These are phyloP conservation scores for Verticillium alfalfae DNA, from an alignment of 2,329 filamentous ascomycete genomes.

Conservation along the genomic window DNA sequence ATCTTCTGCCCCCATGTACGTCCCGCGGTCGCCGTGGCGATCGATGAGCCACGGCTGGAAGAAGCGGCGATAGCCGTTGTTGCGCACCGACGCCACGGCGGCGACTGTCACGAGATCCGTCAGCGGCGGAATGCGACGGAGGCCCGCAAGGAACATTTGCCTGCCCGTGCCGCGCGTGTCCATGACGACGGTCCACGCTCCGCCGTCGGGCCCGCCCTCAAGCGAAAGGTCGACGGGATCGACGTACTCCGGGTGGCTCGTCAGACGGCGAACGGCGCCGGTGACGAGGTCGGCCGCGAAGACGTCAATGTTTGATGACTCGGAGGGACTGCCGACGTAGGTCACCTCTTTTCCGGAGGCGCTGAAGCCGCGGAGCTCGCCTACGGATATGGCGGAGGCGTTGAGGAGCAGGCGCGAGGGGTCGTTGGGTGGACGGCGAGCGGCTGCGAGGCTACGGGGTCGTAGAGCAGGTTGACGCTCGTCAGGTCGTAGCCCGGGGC, in stretches of 20 bases:
- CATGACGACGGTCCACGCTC: slow-evolving; percentile 29
- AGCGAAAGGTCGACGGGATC: slow-evolving; percentile 31
- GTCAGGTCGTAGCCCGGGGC: slow-evolving; percentile 26
- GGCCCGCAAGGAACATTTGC: slow-evolving; percentile 26
- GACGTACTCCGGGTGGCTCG: slow-evolving; percentile 30
- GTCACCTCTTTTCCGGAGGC: slow-evolving; percentile 28
- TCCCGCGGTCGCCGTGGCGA: slow-evolving; percentile 29
- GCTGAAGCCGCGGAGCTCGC: slow-evolving; percentile 34
- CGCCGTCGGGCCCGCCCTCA: slow-evolving; percentile 25
- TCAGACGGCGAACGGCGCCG: slow-evolving; percentile 28
- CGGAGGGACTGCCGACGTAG: slow-evolving; percentile 26
- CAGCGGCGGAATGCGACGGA: slow-evolving; percentile 30
- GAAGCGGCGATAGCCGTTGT: slow-evolving; percentile 33
- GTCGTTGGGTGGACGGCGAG: slow-evolving; percentile 9
- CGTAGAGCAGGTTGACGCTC: slow-evolving; percentile 23
- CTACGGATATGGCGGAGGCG: slow-evolving; percentile 22
- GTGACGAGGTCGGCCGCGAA: slow-evolving; percentile 29
- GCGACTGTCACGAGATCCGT: slow-evolving; percentile 23
- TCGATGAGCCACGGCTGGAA: slow-evolving; percentile 36
- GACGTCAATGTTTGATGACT: slow-evolving; percentile 35
- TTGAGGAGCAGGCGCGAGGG: slow-evolving; percentile 18
- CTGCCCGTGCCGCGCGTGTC: slow-evolving; percentile 30
- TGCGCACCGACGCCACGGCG: slow-evolving; percentile 28
- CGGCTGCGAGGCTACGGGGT: slow-evolving; percentile 2
- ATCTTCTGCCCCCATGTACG: slow-evolving; percentile 33